A percentile compares a stretch with the other conserved stretches of the same genome.
Evolutionary conservation across 352 stramenopile species (phyloP).

Genomic region (Phytophthora kernoviae): DNA sequence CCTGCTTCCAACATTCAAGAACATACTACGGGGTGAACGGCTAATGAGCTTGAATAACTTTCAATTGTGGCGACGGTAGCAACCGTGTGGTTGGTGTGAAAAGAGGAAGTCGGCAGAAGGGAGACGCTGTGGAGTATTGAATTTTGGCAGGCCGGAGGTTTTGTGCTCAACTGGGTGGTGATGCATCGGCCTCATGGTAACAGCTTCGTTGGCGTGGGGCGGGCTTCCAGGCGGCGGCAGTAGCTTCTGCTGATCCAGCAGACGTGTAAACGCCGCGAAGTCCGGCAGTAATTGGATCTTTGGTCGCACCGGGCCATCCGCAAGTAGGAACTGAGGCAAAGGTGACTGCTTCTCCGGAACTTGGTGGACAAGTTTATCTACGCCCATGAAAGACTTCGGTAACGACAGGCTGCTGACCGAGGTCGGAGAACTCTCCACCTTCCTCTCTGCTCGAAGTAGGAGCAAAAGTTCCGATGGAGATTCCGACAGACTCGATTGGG

Average conservation of each 20-base stretch:
- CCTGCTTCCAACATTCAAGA: background rate
- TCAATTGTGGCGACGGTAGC: background rate
- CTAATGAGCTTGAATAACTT: background rate
- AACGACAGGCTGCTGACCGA: constrained; percentile 12
- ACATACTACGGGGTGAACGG: background rate
- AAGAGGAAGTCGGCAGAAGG: constrained; percentile 1
- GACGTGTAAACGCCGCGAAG: constrained; percentile 18
- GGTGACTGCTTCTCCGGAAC: background rate
- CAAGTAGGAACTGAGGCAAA: constrained; percentile 1
- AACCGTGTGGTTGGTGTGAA: background rate
- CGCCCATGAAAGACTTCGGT: background rate
- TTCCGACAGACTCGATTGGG: background rate
- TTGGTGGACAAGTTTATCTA: background rate
- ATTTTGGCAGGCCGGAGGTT: background rate
- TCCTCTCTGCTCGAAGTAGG: constrained; percentile 8
- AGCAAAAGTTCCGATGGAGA: constrained; percentile 20
- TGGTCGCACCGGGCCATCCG: background rate
- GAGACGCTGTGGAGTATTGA: constrained; percentile 1
- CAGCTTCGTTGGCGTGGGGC: background rate
- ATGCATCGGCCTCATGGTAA: background rate
- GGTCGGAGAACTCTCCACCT: constrained; percentile 11
- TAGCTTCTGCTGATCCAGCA: constrained; percentile 13
- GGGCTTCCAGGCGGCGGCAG: constrained; percentile 2
- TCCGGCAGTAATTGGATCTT: background rate
- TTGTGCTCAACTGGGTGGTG: constrained; percentile 1